Evolutionary conservation across 2,329 filamentous ascomycete genomes (phyloP), one percentile per base, ranked within the genome.

Genomic region (Aspergillus terreus): DNA sequence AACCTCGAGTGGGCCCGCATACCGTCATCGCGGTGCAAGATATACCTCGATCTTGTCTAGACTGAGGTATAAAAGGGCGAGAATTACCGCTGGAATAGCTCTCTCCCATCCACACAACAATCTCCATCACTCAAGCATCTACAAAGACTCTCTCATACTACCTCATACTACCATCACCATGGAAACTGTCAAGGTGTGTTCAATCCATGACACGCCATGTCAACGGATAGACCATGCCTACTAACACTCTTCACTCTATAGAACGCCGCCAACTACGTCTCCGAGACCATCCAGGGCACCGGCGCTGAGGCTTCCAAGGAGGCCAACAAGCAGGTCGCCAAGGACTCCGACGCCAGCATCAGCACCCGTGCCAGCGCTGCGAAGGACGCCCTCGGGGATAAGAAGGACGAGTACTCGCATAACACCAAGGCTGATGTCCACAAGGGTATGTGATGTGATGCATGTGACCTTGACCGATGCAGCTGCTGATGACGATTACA

Each of bases 191-290:
- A 38, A 38, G 35, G 35, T 38, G 12, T 11, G 35, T 17, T 17
- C 35, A 17, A n/a, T 4, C 35, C 35, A n/a, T 38, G 9, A 38
- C 7, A n/a, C 6, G n/a, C 7, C 14, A 38, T n/a, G 1, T 5
- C 21, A 23, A 23, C 4, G 6, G 21, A 23, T 4, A 23, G 21
- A 23, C 6, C 6, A 23, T 23, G 3, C 6, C 14, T 1, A 15
- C 35, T 38, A 17, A 38, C 35, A 38, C 15, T 17, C 17, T 17
- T 15, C 35, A 38, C 15, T 17, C 17, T 17, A 35, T 25, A 63
- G 77, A 82, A 85, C 74, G 80, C 79, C 66, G 82, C 75, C 75
- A 86, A 85, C 80, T 86, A 86, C 81, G 82, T 86, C 74, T 73
- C 81, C 60, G 85, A 86, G 78, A 74, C 76, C 64, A 71, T 83